Percentiles rank a stretch among this genome's conserved stretches.
phyloP scores from a whole-genome alignment of 306 rosid species.

The Senna tora region DNA sequence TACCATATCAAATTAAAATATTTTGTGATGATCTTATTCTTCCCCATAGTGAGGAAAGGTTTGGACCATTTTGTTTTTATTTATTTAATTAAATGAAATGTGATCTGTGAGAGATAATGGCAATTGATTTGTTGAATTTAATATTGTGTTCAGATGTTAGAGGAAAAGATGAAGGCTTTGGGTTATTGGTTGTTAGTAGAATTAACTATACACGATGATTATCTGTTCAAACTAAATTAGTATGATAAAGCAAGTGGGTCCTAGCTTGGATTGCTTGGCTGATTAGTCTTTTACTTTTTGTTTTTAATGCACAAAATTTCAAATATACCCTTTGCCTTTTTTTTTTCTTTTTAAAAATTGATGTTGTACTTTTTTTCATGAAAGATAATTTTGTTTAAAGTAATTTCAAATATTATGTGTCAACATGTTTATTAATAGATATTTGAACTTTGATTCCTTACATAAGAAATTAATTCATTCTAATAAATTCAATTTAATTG shows the following conservation, averaged over 20 bases:
- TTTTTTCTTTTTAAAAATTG: too few relatives aligned
- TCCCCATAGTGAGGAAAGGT: not conserved
- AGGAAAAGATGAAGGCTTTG: conserved; percentile 44
- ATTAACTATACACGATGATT: conserved; percentile 46
- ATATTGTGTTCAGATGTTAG: conserved; percentile 32
- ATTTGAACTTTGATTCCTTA: too few relatives aligned
- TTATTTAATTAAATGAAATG: conserved; percentile 25
- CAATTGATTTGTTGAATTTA: conserved; percentile 41
- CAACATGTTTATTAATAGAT: too few relatives aligned
- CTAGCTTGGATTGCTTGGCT: conserved; percentile 39
- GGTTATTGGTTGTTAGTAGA: conserved; percentile 45
- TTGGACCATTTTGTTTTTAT: not conserved
- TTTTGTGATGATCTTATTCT: not conserved
- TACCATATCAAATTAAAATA: not conserved
- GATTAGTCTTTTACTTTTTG: not conserved
- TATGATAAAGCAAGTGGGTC: conserved; percentile 42
- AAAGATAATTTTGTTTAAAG: too few relatives aligned
- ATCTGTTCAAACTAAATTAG: conserved; percentile 48
- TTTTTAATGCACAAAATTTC: too few relatives aligned
- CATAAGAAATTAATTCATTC: too few relatives aligned
- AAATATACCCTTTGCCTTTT: too few relatives aligned
- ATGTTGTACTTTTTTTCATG: too few relatives aligned
- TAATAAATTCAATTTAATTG: too few relatives aligned
- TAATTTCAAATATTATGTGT: too few relatives aligned
- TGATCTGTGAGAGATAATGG: conserved; percentile 41